A percentile compares a stretch with the other conserved stretches of the same genome.
Evolutionary conservation across 441 rosid species (phyloP).

Genomic region (Monsonia emarginata): DNA sequence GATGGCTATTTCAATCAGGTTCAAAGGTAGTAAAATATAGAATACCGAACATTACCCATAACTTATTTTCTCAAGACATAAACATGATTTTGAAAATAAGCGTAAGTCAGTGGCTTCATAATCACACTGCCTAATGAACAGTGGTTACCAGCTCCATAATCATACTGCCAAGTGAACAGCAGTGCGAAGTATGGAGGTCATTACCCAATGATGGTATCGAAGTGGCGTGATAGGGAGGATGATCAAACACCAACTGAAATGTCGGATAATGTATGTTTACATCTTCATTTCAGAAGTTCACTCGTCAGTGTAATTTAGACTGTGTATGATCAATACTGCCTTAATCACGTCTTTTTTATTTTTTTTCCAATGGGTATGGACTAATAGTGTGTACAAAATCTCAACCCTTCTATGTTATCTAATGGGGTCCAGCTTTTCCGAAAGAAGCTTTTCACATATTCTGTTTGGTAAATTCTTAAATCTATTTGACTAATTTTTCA

Average conservation of each 20-base stretch:
- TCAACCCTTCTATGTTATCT: neutral
- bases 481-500: neutral
- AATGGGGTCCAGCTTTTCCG: neutral
- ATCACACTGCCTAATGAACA: neutral
- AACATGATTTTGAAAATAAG: neutral
- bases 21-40: neutral
- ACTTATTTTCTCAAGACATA: neutral
- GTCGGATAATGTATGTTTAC: neutral
- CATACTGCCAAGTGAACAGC: neutral
- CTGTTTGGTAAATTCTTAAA: neutral
- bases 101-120: neutral
- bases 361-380: neutral
- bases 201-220: neutral
- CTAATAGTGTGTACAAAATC: neutral
- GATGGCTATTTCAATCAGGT: neutral
- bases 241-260: neutral
- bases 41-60: neutral
- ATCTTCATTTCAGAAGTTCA: neutral
- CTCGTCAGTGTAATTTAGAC: neutral
- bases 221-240: neutral
- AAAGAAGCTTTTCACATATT: neutral
- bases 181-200: neutral
- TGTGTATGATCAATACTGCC: neutral
- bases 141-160: neutral
- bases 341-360: neutral